Evolutionary conservation across 306 rosid species (phyloP).

Genomic region (Lathyrus aphaca): DNA sequence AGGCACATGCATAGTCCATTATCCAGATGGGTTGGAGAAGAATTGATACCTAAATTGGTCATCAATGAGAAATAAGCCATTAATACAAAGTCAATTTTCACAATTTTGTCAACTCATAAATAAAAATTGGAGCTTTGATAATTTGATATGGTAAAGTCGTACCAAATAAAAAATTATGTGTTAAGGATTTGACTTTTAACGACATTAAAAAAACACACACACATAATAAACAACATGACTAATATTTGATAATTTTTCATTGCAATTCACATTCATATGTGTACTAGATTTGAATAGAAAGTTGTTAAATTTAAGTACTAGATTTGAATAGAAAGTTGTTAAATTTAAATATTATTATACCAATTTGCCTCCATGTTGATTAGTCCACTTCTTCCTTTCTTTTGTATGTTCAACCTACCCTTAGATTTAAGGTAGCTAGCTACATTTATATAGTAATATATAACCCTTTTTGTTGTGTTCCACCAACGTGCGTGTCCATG

Average conservation of each 20-base stretch:
- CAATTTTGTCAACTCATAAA: slow-evolving; percentile 12
- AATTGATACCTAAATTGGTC: not conserved
- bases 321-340: not conserved
- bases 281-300: not conserved
- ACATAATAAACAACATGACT: not conserved
- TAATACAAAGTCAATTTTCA: not conserved
- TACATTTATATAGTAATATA: not conserved
- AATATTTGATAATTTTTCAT: not conserved
- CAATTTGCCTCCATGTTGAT: not conserved
- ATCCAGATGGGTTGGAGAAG: not conserved
- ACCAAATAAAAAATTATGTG: not conserved
- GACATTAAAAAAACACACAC: not conserved
- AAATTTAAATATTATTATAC: not conserved
- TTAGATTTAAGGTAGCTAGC: not conserved
- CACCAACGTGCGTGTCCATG: not conserved
- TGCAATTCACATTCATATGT: not conserved
- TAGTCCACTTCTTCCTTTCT: not conserved
- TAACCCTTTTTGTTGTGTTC: not conserved
- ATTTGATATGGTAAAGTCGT: slow-evolving; percentile 2
- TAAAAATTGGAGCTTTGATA: not conserved
- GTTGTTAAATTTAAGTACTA: not conserved
- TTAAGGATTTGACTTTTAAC: slow-evolving; percentile 8
- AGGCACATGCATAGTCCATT: not conserved
- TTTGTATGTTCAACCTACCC: not conserved
- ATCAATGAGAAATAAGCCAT: not conserved